Evolutionary conservation across 441 rosid genomes (phyloP).

Genomic region (Corymbia calophylla): DNA sequence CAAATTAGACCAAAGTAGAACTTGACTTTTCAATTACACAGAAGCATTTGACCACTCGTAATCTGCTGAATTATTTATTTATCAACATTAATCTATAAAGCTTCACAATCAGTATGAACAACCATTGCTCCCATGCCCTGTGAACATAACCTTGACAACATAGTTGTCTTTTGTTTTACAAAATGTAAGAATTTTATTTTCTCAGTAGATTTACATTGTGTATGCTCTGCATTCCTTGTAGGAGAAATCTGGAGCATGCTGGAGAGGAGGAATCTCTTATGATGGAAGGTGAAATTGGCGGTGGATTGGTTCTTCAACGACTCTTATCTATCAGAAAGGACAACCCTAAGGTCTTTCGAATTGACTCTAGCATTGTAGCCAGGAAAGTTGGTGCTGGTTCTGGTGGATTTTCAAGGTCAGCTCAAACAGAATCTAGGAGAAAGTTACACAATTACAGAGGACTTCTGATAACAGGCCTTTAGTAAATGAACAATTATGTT

Average conservation of each 20-base stretch:
- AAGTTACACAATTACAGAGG: not conserved
- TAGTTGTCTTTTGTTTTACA: not conserved
- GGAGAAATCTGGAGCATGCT: conserved; percentile 76
- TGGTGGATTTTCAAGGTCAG: conserved; percentile 93
- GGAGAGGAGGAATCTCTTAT: conserved; percentile 69
- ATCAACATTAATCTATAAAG: not conserved
- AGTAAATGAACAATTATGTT: not conserved
- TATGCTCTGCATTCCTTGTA: conserved; percentile 10
- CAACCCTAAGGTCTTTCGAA: conserved; percentile 36
- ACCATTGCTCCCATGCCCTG: too few relatives aligned
- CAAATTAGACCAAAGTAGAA: not conserved
- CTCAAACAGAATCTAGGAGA: not conserved
- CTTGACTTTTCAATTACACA: not conserved
- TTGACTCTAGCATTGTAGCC: conserved; percentile 67
- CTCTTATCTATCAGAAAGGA: conserved; percentile 39
- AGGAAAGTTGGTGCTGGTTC: conserved; percentile 88
- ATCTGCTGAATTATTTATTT: not conserved
- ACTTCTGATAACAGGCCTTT: not conserved
- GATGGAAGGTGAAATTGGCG: conserved; percentile 77
- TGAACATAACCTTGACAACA: too few relatives aligned
- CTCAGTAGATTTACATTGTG: not conserved
- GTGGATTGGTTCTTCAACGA: conserved; percentile 68
- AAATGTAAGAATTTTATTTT: not conserved
- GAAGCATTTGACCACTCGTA: not conserved
- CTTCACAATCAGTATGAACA: too few relatives aligned